Evolutionary conservation across 2,329 filamentous ascomycete species (phyloP), one percentile per base, ranked within the genome.

Genomic region (Phaeophleospora eucalypticola): DNA sequence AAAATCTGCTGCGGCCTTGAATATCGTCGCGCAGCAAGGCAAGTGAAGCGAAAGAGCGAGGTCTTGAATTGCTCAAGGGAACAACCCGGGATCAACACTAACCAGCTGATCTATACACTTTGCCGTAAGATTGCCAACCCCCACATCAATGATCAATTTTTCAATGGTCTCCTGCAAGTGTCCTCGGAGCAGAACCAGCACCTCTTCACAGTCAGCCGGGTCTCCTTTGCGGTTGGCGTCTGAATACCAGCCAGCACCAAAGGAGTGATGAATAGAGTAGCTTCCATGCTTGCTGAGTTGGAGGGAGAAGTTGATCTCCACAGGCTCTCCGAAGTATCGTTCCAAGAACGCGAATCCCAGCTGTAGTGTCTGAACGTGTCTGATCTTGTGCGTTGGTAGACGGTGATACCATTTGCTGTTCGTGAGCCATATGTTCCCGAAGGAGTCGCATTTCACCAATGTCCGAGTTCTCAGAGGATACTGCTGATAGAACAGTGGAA

Each of bases 61-160:
- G n/a, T n/a, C n/a, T n/a, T n/a, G 45, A 48, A 18, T 32, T 52
- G n/a, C n/a, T 36, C 34, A 38, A 29, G 49, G 39, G 8, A 36
- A 29, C 6, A 29, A 7, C 7, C 12, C 24, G 7, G 24, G 24
- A 12, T 29, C 24, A 12, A 29, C 12, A 12, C 7, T 12, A 6
- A 29, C 24, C 24, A 29, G 12, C 7, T 12, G 24, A 29, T 29
- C 24, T 7, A 29, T 29, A 29, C 24, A 6, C 7, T 29, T 12
- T 29, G 24, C 24, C 6, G 24, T 29, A 6, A 29, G 12, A 12
- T 12, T 12, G 6, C 12, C 24, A 29, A 29, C 24, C 12, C 24
- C 24, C 6, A 12, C 7, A 29, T 12, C 12, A 29, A 12, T 12
- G 6, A 29, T 6, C 24, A 29, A 12, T 7, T 6, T 29, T 7